Conservation (phyloP, 1,284 basidiomycete species). For the Ganoderma multipileum region DNA sequence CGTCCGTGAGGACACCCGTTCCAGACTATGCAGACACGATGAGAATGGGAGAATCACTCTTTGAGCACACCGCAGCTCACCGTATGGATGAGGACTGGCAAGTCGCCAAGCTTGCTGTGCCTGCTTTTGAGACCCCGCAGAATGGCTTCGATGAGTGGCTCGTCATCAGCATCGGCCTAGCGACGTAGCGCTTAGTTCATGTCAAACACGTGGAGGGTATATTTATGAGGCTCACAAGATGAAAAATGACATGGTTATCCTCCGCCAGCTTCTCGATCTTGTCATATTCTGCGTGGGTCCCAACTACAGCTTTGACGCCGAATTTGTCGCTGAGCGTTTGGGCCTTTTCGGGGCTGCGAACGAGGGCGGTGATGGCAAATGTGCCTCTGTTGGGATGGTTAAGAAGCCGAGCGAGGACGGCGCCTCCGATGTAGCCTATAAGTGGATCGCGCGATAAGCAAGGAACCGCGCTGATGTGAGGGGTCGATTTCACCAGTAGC, state of each 20-base stretch:
- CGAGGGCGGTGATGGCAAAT: conserved; percentile 34
- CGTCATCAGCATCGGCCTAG: conserved; percentile 51
- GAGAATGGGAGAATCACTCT: background rate
- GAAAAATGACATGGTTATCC: conserved; percentile 37
- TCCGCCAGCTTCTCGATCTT: conserved; percentile 33
- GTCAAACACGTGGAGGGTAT: conserved; percentile 34
- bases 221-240: too few species aligned
- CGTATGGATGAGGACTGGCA: conserved; percentile 58
- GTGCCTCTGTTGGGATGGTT: conserved; percentile 27
- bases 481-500: conserved; percentile 28
- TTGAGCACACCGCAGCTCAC: conserved; percentile 40
- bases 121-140: conserved; percentile 52
- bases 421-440: conserved; percentile 39
- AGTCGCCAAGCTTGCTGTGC: conserved; percentile 48
- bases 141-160: conserved; percentile 48
- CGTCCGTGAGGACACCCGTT: conserved; percentile 43
- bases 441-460: background rate
- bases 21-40: conserved; percentile 46
- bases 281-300: conserved; percentile 32
- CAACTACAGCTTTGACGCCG: conserved; percentile 37
- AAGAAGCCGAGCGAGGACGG: conserved; percentile 35
- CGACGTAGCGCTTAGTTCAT: background rate
- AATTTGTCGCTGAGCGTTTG: conserved; percentile 33
- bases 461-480: background rate
- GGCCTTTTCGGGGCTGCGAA: conserved; percentile 37